Evolutionary conservation across 2,329 filamentous ascomycete species (phyloP).

Genomic region (Claviceps humidiphila): DNA sequence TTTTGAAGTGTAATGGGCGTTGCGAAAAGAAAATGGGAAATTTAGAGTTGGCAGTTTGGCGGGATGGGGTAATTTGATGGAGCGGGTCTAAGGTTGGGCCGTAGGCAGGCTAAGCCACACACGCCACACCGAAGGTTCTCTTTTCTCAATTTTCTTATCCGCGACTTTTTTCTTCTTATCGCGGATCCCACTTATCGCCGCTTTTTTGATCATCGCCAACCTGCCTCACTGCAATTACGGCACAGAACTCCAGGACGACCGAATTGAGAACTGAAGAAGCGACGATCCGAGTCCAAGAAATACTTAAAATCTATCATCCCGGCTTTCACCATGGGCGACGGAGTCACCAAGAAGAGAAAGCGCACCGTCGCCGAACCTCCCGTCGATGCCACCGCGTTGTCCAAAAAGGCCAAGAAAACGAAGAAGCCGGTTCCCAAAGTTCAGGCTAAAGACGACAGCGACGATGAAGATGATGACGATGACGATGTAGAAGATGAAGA

Average conservation of each 20-base stretch:
- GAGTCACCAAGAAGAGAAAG: conserved; percentile 32
- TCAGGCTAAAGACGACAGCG: conserved; percentile 16
- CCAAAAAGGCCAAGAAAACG: conserved; percentile 29
- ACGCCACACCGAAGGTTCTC: too few species aligned
- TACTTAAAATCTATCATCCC: background rate
- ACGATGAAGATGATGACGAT: conserved; percentile 16
- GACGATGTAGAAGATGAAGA: conserved; percentile 17
- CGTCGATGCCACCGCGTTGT: conserved; percentile 8
- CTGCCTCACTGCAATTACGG: background rate
- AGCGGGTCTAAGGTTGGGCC: too few species aligned
- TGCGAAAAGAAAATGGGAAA: too few species aligned
- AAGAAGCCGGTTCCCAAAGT: conserved; percentile 21
- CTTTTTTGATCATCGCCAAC: conserved; percentile 1
- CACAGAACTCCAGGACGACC: background rate
- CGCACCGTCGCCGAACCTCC: conserved; percentile 22
- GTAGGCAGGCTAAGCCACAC: too few species aligned
- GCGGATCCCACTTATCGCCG: conserved; percentile 2
- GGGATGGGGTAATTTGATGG: too few species aligned
- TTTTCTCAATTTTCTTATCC: background rate
- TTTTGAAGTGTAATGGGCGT: too few species aligned
- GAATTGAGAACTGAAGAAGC: background rate
- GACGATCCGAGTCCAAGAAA: background rate
- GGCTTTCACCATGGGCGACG: conserved; percentile 18
- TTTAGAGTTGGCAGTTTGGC: too few species aligned
- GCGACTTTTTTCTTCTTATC: conserved; percentile 10